A percentile compares a stretch with the other conserved stretches of the same genome.
phyloP scores from a whole-genome alignment of 495 filamentous ascomycete genomes.

The Penicillium pulvis region DNA sequence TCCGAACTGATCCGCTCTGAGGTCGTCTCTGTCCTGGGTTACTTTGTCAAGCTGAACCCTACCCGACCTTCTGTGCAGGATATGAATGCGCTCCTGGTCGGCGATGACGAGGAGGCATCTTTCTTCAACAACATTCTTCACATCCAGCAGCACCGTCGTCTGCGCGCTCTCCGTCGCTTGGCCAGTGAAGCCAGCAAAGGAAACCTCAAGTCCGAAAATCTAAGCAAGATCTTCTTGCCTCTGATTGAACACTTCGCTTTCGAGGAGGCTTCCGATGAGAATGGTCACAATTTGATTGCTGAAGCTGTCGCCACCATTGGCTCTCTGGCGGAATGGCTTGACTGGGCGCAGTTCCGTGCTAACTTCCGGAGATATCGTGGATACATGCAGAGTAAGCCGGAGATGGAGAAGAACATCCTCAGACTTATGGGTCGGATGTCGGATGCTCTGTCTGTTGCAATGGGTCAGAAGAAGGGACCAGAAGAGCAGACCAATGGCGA shows the following conservation, averaged over 20 bases:
- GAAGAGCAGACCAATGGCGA: constrained; percentile 39
- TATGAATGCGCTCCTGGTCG: constrained; percentile 70
- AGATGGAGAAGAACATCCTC: constrained; percentile 83
- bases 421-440: constrained; percentile 77
- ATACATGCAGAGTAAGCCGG: constrained; percentile 77
- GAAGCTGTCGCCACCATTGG: constrained; percentile 79
- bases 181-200: constrained; percentile 63
- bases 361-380: constrained; percentile 78
- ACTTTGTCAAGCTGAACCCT: constrained; percentile 71
- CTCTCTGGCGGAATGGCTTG: constrained; percentile 69
- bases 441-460: constrained; percentile 66
- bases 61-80: constrained; percentile 70
- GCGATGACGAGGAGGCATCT: constrained; percentile 82
- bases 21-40: constrained; percentile 74
- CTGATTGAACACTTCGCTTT: constrained; percentile 94
- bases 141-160: constrained; percentile 84
- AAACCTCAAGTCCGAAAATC: constrained; percentile 68
- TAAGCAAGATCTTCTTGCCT: constrained; percentile 86
- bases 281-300: constrained; percentile 79
- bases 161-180: constrained; percentile 78
- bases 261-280: constrained; percentile 70
- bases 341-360: constrained; percentile 89
- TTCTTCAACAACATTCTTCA: constrained; percentile 94
- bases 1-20: constrained; percentile 86
- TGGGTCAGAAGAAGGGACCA: constrained; percentile 37